Evolutionary conservation across 225 moss, liverwort and hornwort genomes (phyloP).

Genomic region (Climacium dendroides): DNA sequence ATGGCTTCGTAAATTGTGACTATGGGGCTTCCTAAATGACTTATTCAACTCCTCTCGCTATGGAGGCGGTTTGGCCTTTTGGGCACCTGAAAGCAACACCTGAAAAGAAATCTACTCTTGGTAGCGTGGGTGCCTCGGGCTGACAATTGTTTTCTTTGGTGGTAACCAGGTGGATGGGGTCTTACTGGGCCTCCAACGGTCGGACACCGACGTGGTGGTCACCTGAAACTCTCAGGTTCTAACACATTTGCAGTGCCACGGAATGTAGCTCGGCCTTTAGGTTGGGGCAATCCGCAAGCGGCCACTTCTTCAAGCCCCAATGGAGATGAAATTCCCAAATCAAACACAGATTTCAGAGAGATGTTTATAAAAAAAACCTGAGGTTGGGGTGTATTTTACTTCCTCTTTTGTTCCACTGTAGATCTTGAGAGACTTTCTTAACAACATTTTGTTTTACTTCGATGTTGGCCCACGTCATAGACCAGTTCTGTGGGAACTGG

Average conservation of each 20-base stretch:
- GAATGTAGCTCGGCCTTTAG: conserved; percentile 65
- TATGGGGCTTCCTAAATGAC: not conserved
- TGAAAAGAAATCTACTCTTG: not conserved
- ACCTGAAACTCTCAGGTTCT: conserved; percentile 53
- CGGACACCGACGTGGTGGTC: conserved; percentile 75
- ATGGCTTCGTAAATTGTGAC: not conserved
- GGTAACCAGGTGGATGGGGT: conserved; percentile 19
- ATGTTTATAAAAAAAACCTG: conserved; percentile 46
- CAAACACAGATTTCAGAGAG: conserved; percentile 71
- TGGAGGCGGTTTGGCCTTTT: not conserved
- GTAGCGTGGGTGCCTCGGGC: not conserved
- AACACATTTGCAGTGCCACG: conserved; percentile 77
- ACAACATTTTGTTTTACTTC: not conserved
- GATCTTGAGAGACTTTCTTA: not conserved
- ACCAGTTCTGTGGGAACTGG: not conserved
- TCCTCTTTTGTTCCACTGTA: not conserved
- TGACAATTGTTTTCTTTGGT: not conserved
- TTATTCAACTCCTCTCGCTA: not conserved
- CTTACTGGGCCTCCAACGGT: conserved; percentile 23
- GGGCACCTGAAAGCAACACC: not conserved
- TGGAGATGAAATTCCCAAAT: conserved; percentile 63
- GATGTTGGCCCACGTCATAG: not conserved
- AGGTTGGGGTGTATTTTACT: not conserved
- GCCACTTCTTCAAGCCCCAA: conserved; percentile 10
- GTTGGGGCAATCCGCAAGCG: conserved; percentile 62